Conservation (phyloP, 139 green algal species). For the Eudorina sp. region DNA sequence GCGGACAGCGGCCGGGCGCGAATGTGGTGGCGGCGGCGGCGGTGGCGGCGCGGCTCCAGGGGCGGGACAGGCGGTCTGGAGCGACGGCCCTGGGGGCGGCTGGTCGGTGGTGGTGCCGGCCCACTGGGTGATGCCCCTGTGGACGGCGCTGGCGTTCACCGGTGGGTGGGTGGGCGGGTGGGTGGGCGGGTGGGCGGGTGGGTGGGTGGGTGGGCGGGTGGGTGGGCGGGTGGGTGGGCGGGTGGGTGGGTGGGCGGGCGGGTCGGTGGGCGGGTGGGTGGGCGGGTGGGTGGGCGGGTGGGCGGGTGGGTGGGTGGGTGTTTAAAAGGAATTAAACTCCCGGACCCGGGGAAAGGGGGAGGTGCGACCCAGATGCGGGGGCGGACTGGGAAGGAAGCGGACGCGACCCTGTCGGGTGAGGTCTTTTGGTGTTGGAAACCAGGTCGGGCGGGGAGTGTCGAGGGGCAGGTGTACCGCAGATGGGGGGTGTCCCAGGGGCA, state of each 20-base stretch:
- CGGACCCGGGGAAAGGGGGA: too few species aligned
- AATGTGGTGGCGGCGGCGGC: not conserved
- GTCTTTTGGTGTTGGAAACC: too few species aligned
- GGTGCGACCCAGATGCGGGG: too few species aligned
- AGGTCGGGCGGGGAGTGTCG: too few species aligned
- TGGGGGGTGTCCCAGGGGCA: too few species aligned
- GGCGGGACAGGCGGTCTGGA: not conserved
- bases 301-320: too few species aligned
- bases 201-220: not conserved
- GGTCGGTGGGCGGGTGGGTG: too few species aligned
- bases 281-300: too few species aligned
- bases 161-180: conserved; percentile 25
- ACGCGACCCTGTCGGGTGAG: too few species aligned
- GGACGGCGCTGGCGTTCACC: conserved; percentile 53
- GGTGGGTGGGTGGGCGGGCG: not conserved
- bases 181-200: not conserved
- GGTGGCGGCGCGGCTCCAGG: not conserved
- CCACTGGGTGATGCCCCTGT: conserved; percentile 65
- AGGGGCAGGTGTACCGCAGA: too few species aligned
- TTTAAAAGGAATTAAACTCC: too few species aligned
- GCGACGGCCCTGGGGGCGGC: conserved; percentile 13
- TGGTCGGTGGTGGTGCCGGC: conserved; percentile 76
- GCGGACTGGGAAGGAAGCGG: too few species aligned
- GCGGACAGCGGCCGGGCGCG: not conserved
- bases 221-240: not conserved